Percentiles rank a stretch among this genome's conserved stretches.
phyloP scores from a whole-genome alignment of 805 yeast species.

The Geotrichum ghanense region DNA sequence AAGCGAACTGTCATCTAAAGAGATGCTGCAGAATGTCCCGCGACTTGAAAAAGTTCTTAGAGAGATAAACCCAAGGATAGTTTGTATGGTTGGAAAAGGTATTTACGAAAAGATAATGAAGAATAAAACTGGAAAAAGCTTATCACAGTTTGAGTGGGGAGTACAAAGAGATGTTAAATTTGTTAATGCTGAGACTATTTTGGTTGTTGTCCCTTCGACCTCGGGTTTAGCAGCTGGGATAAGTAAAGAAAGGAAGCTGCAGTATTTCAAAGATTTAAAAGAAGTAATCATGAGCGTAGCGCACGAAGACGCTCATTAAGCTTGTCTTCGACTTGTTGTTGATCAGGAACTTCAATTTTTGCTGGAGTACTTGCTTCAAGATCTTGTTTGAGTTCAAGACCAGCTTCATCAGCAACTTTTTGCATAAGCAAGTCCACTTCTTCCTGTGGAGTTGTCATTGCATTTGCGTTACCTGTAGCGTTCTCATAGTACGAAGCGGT shows the following conservation, averaged over 20 bases:
- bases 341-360: conserved; percentile 40
- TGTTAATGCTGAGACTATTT: conserved; percentile 26
- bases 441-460: conserved; percentile 85
- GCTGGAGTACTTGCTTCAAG: conserved; percentile 39
- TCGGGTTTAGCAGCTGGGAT: conserved; percentile 44
- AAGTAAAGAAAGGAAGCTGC: conserved; percentile 1
- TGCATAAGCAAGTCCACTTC: conserved; percentile 85
- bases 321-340: conserved; percentile 68
- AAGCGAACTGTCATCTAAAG: conserved; percentile 38
- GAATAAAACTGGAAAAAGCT: conserved; percentile 23
- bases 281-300: conserved; percentile 37
- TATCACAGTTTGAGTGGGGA: conserved; percentile 44
- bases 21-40: conserved; percentile 46
- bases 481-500: conserved; percentile 86
- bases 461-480: conserved; percentile 80
- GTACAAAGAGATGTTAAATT: conserved; percentile 21
- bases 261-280: not conserved
- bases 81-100: conserved; percentile 62
- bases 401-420: conserved; percentile 95
- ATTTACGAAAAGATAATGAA: conserved; percentile 54
- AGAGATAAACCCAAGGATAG: conserved; percentile 28
- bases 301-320: conserved; percentile 86
- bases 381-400: conserved; percentile 81
- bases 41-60: conserved; percentile 36
- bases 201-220: conserved; percentile 56